Evolutionary conservation across 768 basidiomycete species (phyloP), one percentile per base, ranked within the genome.

Genomic region (Tricholoma sp.): DNA sequence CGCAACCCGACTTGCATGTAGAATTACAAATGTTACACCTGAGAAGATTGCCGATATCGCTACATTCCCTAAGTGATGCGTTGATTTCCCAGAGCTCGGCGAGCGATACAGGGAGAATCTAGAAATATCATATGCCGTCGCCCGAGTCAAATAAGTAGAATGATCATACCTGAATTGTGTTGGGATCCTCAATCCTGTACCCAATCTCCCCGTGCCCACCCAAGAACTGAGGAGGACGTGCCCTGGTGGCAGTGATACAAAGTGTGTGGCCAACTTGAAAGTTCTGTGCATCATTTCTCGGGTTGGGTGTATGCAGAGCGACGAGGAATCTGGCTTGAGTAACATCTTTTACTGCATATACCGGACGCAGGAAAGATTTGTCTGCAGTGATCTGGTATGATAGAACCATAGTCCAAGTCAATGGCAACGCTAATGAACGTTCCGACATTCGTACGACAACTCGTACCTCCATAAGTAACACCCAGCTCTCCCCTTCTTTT

Each of bases 171-270:
- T 61, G 45, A 1, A 63, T 56, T 0, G 56, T 61, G 24, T n/a
- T 52, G 1, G 61, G 54, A 55, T 65, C 64, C 51, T 65, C 64
- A 24, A 67, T 67, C 34, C 64, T 56, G 35, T 59, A 67, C 8
- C 66, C 64, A 46, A 49, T n/a, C n/a, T n/a, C n/a, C n/a, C n/a
- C 51, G 31, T 63, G 56, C 21, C 66, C 66, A 22, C 64, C 66
- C 8, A 65, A 16, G 52, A 65, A 67, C 0, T 56, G 39, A 34
- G 62, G 55, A 21, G 63, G 61, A 45, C 57, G 57, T n/a, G 57
- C 61, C 24, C 50, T 63, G n/a, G n/a, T n/a, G n/a, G n/a, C n/a
- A 18, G 52, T 59, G 29, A 29, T 29, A 29, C 29, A 29, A 24
- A 65, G 31, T 2, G 61, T 59, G 35, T 57, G 59, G 10, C 66